phyloP scores from a whole-genome alignment of 1,284 basidiomycete species.

The Cryptococcus jaspeensis region DNA sequence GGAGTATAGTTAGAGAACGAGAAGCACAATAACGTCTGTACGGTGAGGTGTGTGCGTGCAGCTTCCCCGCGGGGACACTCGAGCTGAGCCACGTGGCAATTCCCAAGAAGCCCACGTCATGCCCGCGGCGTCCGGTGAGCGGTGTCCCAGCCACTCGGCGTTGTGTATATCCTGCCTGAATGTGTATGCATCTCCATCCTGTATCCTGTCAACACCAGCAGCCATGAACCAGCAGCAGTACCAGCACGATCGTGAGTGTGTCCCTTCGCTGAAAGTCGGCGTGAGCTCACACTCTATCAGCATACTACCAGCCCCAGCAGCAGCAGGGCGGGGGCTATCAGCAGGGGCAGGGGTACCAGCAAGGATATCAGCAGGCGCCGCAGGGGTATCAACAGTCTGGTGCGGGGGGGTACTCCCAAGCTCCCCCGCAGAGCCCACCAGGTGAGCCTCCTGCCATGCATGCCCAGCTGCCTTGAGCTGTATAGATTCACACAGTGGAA shows the following conservation, averaged over 20 bases:
- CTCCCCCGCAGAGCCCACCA: constrained; percentile 33
- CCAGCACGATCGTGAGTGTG: constrained; percentile 8
- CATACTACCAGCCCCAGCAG: constrained; percentile 5
- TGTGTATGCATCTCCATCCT: too few species aligned
- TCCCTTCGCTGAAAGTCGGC: background rate
- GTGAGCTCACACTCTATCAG: background rate
- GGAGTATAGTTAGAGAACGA: background rate
- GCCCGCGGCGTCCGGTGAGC: background rate
- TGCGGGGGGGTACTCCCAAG: background rate
- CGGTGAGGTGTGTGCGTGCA: too few species aligned
- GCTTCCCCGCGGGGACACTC: too few species aligned
- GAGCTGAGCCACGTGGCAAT: too few species aligned
- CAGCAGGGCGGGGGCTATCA: background rate
- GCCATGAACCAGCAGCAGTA: constrained; percentile 11
- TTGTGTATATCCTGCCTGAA: too few species aligned
- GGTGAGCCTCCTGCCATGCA: constrained; percentile 23
- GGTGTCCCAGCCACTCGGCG: too few species aligned
- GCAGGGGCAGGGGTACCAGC: background rate
- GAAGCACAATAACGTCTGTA: background rate
- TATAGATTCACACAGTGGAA: background rate
- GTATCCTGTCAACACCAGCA: background rate
- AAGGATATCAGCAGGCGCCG: background rate
- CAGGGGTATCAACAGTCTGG: too few species aligned
- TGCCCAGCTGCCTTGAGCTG: background rate
- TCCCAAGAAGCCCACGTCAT: background rate